These are phyloP conservation scores for Candida odintsovae DNA, from an alignment of 805 yeast species.

Conservation along the genomic window DNA sequence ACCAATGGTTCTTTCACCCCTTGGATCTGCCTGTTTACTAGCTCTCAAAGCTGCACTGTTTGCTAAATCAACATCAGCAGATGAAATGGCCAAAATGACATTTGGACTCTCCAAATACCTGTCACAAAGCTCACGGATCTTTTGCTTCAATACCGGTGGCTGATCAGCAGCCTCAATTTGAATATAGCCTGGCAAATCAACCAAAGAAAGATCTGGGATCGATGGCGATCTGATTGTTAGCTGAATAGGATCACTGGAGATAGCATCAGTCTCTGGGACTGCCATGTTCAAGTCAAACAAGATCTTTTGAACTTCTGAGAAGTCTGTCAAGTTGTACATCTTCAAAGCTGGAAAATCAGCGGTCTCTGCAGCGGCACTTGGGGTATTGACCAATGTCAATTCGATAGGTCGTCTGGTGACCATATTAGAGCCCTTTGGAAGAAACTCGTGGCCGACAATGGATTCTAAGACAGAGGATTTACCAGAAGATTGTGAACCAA, in stretches of 20 bases:
- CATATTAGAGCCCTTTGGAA: conserved; percentile 97
- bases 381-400: conserved; percentile 83
- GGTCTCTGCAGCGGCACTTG: conserved; percentile 71
- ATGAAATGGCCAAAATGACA: conserved; percentile 89
- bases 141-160: conserved; percentile 74
- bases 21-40: conserved; percentile 82
- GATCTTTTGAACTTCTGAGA: conserved; percentile 82
- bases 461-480: conserved; percentile 94
- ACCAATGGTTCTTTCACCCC: conserved; percentile 94
- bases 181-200: conserved; percentile 96
- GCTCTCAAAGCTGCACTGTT: conserved; percentile 93
- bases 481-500: conserved; percentile 97
- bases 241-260: conserved; percentile 91
- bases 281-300: conserved; percentile 86
- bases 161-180: conserved; percentile 97
- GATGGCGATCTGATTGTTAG: conserved; percentile 82
- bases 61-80: conserved; percentile 97
- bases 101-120: conserved; percentile 87
- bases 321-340: conserved; percentile 77
- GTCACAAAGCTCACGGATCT: conserved; percentile 76
- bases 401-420: conserved; percentile 98
- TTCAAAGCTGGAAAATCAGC: conserved; percentile 94
- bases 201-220: conserved; percentile 89
- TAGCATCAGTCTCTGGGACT: conserved; percentile 79
- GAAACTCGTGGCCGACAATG: conserved; percentile 95